Percentiles rank a stretch among this genome's conserved stretches.
Evolutionary conservation across 2,329 filamentous ascomycete genomes (phyloP).

Genomic region (Pseudogymnoascus sp.): DNA sequence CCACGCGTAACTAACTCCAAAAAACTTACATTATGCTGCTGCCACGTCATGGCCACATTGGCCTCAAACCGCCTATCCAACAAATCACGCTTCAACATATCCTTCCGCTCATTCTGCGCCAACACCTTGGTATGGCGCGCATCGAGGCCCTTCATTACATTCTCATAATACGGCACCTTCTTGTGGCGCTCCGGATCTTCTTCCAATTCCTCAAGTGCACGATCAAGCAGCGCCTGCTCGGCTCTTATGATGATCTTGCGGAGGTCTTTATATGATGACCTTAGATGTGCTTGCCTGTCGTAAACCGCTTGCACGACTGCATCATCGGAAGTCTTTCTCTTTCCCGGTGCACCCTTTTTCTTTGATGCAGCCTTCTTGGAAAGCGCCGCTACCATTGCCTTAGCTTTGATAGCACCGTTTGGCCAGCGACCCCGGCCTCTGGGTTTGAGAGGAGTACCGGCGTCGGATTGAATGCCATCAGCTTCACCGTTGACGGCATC

Average conservation of each 20-base stretch:
- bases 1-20: not conserved
- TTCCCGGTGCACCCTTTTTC: slow-evolving; percentile 9
- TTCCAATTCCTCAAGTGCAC: slow-evolving; percentile 19
- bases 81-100: not conserved
- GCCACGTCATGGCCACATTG: not conserved
- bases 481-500: not conserved
- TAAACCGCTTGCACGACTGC: slow-evolving; percentile 23
- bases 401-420: not conserved
- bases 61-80: not conserved
- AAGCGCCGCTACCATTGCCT: not conserved
- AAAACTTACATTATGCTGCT: not conserved
- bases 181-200: slow-evolving; percentile 22
- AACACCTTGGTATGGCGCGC: slow-evolving; percentile 1
- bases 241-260: slow-evolving; percentile 18
- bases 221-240: slow-evolving; percentile 22
- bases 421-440: not conserved
- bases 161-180: slow-evolving; percentile 22
- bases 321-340: slow-evolving; percentile 12
- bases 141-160: slow-evolving; percentile 18
- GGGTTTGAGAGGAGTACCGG: not conserved
- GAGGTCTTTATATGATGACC: slow-evolving; percentile 20
- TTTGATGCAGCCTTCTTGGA: slow-evolving; percentile 11
- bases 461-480: not conserved
- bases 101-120: not conserved
- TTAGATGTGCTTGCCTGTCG: slow-evolving; percentile 22